phyloP scores from a whole-genome alignment of 2,329 filamentous ascomycete genomes.

The Colletotrichum godetiae region DNA sequence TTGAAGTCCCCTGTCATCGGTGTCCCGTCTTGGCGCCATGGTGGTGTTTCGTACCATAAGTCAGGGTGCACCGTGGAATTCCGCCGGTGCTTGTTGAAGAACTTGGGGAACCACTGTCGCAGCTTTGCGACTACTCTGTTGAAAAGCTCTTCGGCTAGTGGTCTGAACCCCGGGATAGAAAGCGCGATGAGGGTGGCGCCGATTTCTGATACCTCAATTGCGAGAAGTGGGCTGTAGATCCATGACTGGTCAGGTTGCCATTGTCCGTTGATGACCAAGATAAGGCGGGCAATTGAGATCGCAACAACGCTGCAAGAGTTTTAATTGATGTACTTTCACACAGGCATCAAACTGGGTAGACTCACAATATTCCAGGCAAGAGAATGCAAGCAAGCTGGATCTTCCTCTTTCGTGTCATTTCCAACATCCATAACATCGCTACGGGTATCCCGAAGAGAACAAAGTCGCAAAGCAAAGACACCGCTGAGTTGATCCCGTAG shows the following conservation, averaged over 20 bases:
- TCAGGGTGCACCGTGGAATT: neutral
- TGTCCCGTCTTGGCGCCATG: slow-evolving; percentile 12
- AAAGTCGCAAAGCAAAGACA: slow-evolving; percentile 62
- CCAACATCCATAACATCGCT: slow-evolving; percentile 57
- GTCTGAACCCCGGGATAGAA: slow-evolving; percentile 62
- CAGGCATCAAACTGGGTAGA: too few species aligned
- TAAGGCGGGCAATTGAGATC: slow-evolving; percentile 59
- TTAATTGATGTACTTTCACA: neutral
- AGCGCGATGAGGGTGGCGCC: slow-evolving; percentile 62
- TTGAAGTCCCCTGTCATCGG: slow-evolving; percentile 9
- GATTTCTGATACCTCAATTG: slow-evolving; percentile 61
- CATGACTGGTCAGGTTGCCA: slow-evolving; percentile 60
- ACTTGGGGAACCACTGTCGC: neutral
- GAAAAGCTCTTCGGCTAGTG: slow-evolving; percentile 41
- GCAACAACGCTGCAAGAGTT: slow-evolving; percentile 53
- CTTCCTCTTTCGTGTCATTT: slow-evolving; percentile 56
- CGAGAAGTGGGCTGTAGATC: slow-evolving; percentile 62
- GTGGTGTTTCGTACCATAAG: slow-evolving; percentile 11
- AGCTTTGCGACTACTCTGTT: neutral
- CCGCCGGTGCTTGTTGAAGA: neutral
- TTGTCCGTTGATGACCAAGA: slow-evolving; percentile 59
- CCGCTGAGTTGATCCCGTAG: slow-evolving; percentile 60
- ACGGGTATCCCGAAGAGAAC: slow-evolving; percentile 62
- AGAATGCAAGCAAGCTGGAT: slow-evolving; percentile 59
- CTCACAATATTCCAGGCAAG: slow-evolving; percentile 60